Evolutionary conservation across 495 filamentous ascomycete species (phyloP), one percentile per base, ranked within the genome.

Genomic region (Trichoderma orchidacearum): DNA sequence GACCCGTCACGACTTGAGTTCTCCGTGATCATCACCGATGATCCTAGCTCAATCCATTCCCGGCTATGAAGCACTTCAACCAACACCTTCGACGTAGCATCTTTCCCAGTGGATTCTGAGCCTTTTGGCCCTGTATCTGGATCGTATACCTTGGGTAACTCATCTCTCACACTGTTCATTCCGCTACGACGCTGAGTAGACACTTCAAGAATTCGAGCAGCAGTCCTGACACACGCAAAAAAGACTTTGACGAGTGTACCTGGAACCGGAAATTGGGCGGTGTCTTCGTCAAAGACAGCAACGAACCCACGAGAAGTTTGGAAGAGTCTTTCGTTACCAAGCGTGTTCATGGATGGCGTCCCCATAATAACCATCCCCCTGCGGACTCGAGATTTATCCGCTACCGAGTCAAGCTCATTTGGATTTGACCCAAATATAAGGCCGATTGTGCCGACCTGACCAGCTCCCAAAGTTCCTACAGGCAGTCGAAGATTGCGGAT

Each of bases 391-490:
- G 75, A 70, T 0, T 70, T 60, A 11, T 32, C 56, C 29, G 18
- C 15, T 6, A 31, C 25, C 21, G 15, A 4, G 1, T 6, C 25
- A 4, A 57, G 58, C 18, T 59, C 58, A 15, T 55, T 53, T 13
- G 64, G 56, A 5, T 60, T 66, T 17, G 55, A 60, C 51, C 75
- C 70, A 59, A 86, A 81, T 18, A 86, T 79, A 54, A 96, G 72
- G 2, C 91, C 92, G 27, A 98, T 81, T 2, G 90, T 95, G 2
- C 94, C 93, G 2, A 93, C 92, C 73, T 96, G 90, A 53, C 88
- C 93, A 13, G 81, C 77, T 15, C 80, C 72, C 0, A 98, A 75
- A 0, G 75, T 84, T 50, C 82, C 85, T 3, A 95, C 89, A 0
- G 93, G 88, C 5, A 96, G 74, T 17, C 94, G 81, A 7, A 98